Evolutionary conservation across 768 basidiomycete genomes (phyloP).

Genomic region (Leccinellum luteum): DNA sequence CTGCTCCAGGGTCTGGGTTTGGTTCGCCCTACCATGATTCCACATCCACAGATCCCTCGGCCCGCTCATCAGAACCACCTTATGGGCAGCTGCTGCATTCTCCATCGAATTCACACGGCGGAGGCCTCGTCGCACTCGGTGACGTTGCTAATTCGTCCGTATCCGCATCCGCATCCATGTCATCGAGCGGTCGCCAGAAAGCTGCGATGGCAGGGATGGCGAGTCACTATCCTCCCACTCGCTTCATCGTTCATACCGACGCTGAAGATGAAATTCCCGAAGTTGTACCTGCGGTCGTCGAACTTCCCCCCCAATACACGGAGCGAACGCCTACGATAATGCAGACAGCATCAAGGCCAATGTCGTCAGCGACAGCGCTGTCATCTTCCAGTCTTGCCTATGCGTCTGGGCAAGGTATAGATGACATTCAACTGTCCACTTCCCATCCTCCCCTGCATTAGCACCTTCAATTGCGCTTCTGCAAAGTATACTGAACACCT

Average conservation of each 20-base stretch:
- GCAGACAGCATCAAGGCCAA: slow-evolving; percentile 10
- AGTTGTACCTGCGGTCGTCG: slow-evolving; percentile 54
- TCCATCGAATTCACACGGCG: slow-evolving; percentile 18
- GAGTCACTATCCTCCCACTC: slow-evolving; percentile 41
- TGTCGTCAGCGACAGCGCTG: slow-evolving; percentile 9
- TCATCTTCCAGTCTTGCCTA: slow-evolving; percentile 13
- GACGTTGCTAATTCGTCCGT: slow-evolving; percentile 22
- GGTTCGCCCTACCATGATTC: slow-evolving; percentile 4
- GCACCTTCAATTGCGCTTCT: neutral
- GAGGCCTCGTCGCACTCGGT: slow-evolving; percentile 18
- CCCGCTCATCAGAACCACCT: slow-evolving; percentile 5
- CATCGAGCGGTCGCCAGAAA: slow-evolving; percentile 49
- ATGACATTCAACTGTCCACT: slow-evolving; percentile 1
- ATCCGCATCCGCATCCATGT: slow-evolving; percentile 28
- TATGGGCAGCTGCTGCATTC: slow-evolving; percentile 12
- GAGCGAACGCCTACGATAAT: slow-evolving; percentile 36
- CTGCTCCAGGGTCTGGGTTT: neutral
- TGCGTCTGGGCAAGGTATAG: slow-evolving; percentile 7
- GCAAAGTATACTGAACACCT: neutral
- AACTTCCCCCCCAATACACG: slow-evolving; percentile 74
- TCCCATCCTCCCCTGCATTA: slow-evolving; percentile 14
- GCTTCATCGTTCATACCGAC: slow-evolving; percentile 69
- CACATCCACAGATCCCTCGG: slow-evolving; percentile 7
- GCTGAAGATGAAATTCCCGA: slow-evolving; percentile 52
- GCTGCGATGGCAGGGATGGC: slow-evolving; percentile 51